A percentile compares a stretch with the other conserved stretches of the same genome.
Conservation (phyloP, 306 rosid species). For the Rosa chinensis region DNA sequence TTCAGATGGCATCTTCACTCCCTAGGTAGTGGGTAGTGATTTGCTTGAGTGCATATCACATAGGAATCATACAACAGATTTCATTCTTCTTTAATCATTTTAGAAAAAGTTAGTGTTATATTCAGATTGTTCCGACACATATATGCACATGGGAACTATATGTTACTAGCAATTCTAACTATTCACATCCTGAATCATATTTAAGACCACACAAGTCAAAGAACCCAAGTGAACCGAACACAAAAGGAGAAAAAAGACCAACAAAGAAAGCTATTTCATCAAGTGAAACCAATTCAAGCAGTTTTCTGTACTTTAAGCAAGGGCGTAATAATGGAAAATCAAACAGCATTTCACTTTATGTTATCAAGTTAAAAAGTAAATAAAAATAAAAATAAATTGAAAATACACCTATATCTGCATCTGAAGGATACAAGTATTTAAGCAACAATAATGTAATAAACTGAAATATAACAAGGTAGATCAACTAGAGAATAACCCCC, state of each 20-base stretch:
- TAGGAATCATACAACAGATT: not conserved
- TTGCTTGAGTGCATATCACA: not conserved
- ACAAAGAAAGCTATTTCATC: not conserved
- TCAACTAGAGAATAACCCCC: constrained; percentile 22
- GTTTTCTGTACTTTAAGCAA: not conserved
- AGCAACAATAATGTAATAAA: not conserved
- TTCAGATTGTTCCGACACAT: not conserved
- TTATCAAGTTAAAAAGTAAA: too few species aligned
- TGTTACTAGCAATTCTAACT: not conserved
- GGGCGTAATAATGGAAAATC: not conserved
- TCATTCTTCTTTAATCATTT: not conserved
- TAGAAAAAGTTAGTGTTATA: not conserved
- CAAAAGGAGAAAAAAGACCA: not conserved
- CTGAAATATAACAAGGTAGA: not conserved
- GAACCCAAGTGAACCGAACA: not conserved
- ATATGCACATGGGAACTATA: not conserved
- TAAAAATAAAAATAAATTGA: too few species aligned
- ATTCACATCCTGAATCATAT: not conserved
- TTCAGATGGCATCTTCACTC: not conserved
- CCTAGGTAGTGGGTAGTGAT: not conserved
- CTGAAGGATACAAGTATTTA: not conserved
- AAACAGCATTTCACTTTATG: too few species aligned
- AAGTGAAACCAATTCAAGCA: not conserved
- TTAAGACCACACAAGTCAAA: not conserved
- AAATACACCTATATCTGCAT: too few species aligned